Percentiles rank a stretch among this genome's conserved stretches.
These are phyloP conservation scores for Psophocarpus tetragonolobus DNA, from an alignment of 306 rosid species.

Conservation along the genomic window DNA sequence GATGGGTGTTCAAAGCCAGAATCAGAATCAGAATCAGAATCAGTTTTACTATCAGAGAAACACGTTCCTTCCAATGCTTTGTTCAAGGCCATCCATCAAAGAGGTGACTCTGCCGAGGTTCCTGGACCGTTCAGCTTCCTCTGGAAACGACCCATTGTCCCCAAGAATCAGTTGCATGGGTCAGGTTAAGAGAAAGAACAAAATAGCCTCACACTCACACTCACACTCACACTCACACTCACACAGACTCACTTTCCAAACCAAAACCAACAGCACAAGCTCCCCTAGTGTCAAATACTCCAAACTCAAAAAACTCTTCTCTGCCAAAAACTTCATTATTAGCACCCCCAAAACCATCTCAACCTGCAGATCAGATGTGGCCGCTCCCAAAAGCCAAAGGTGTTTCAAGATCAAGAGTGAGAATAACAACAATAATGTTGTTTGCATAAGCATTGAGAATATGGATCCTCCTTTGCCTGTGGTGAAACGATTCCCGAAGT, in stretches of 20 bases:
- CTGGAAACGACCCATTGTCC: slow-evolving; percentile 62
- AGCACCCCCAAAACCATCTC: slow-evolving; percentile 32
- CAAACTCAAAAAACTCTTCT: slow-evolving; percentile 76
- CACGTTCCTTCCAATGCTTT: slow-evolving; percentile 84
- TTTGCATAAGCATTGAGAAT: slow-evolving; percentile 41
- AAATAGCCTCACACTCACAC: slow-evolving; percentile 49
- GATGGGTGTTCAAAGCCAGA: slow-evolving; percentile 51
- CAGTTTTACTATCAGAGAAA: slow-evolving; percentile 43
- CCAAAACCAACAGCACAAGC: slow-evolving; percentile 24
- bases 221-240: slow-evolving; percentile 45
- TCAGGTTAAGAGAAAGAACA: slow-evolving; percentile 88
- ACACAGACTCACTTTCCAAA: slow-evolving; percentile 34
- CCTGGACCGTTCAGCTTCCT: slow-evolving; percentile 20
- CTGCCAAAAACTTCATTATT: slow-evolving; percentile 47
- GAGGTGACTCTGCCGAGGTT: slow-evolving; percentile 53
- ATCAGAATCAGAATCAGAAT: slow-evolving; percentile 41
- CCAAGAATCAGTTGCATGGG: slow-evolving; percentile 96
- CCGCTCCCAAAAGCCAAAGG: slow-evolving; percentile 12
- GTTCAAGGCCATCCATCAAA: slow-evolving; percentile 70
- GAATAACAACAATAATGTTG: slow-evolving; percentile 18
- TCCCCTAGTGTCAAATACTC: slow-evolving; percentile 52
- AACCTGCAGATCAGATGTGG: slow-evolving; percentile 31
- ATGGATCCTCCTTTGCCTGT: slow-evolving; percentile 87
- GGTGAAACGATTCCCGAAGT: slow-evolving; percentile 37
- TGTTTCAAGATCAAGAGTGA: slow-evolving; percentile 5